Percentiles rank a stretch among this genome's conserved stretches.
Evolutionary conservation across 345 rosid species (phyloP).

Genomic region (Eutrema yunnanense): DNA sequence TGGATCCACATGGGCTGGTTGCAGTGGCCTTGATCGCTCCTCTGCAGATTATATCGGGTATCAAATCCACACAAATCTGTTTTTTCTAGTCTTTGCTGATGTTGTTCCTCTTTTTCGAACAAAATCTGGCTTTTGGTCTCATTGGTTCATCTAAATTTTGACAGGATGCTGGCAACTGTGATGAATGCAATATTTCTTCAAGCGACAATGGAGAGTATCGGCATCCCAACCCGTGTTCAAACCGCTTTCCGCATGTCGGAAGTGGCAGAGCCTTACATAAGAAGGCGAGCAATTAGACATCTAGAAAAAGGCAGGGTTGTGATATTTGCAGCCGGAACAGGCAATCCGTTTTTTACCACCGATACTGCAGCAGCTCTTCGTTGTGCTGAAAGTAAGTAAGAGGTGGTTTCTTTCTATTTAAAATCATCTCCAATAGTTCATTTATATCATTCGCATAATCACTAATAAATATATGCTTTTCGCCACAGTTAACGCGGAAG

Average conservation of each 20-base stretch:
- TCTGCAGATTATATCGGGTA: conserved; percentile 98
- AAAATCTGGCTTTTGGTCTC: neutral
- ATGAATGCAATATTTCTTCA: conserved; percentile 96
- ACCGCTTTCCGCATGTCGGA: conserved; percentile 96
- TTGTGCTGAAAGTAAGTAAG: conserved; percentile 87
- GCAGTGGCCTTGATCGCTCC: conserved; percentile 96
- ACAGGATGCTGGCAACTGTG: conserved; percentile 92
- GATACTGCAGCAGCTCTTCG: conserved; percentile 96
- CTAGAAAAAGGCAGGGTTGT: conserved; percentile 95
- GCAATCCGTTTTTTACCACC: conserved; percentile 95
- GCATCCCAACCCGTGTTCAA: conserved; percentile 92
- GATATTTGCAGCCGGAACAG: conserved; percentile 97
- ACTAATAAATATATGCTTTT: neutral
- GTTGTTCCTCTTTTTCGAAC: neutral
- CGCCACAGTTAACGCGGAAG: conserved; percentile 83
- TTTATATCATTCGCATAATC: neutral
- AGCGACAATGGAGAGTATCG: conserved; percentile 96
- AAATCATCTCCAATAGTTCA: neutral
- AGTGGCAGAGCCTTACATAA: conserved; percentile 94
- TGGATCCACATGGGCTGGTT: conserved; percentile 88
- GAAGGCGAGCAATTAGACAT: conserved; percentile 84
- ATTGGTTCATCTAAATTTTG: conserved; percentile 4
- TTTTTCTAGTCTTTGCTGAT: neutral
- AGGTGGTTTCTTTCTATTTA: neutral
- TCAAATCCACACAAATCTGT: neutral